Conservation (phyloP, 768 basidiomycete genomes). For the Phaeolepiota aurea region DNA sequence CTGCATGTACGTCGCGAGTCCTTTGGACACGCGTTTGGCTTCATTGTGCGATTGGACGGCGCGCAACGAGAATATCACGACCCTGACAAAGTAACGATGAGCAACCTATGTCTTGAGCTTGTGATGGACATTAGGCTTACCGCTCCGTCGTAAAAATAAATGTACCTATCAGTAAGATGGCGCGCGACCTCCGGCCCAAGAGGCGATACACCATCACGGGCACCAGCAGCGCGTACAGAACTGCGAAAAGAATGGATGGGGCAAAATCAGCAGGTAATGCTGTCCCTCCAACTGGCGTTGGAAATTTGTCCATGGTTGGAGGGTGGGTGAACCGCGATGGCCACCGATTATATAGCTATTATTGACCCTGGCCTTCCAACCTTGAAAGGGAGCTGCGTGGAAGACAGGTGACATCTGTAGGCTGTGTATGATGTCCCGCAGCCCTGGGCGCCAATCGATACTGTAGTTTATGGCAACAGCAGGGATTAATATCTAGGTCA, state of each 20-base stretch:
- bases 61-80: constrained; percentile 23
- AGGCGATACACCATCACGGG: constrained; percentile 28
- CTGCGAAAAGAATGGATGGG: constrained; percentile 32
- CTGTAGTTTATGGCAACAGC: too few relatives aligned
- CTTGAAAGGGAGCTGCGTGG: too few relatives aligned
- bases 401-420: too few relatives aligned
- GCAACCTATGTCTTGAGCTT: background rate
- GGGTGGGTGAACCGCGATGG: too few relatives aligned
- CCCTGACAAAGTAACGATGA: constrained; percentile 11
- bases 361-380: too few relatives aligned
- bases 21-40: constrained; percentile 10
- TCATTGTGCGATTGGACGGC: constrained; percentile 16
- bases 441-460: too few relatives aligned
- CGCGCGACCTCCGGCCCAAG: constrained; percentile 23
- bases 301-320: constrained; percentile 20
- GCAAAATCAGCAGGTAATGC: constrained; percentile 29
- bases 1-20: constrained; percentile 16
- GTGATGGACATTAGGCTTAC: constrained; percentile 11
- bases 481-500: too few relatives aligned
- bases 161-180: constrained; percentile 23
- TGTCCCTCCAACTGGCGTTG: constrained; percentile 36
- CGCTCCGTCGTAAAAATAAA: constrained; percentile 26
- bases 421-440: too few relatives aligned
- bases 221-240: constrained; percentile 26
- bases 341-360: too few relatives aligned